Base-by-base conservation (phyloP, 768 basidiomycete species). In the Calocybe gangraenosa region DNA sequence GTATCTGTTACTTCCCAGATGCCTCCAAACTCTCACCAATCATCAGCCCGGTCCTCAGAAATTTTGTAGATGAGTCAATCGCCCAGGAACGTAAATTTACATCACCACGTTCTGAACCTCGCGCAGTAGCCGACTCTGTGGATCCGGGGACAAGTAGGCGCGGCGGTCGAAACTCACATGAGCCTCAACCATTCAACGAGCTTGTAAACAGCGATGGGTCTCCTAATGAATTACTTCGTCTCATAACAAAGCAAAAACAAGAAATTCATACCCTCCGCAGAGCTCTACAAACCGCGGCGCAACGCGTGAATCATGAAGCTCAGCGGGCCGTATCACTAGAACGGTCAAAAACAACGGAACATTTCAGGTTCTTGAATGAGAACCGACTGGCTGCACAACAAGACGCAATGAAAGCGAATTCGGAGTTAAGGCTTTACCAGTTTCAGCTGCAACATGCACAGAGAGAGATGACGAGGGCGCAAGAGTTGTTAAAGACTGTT, bases 391-490 rank as follows among this genome's bases (percentile, higher is more conserved):
- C 58, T 23, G 71, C 68, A 1, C 63, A 73, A 42, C 59, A 63
- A 37, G 65, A 69, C 18, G 70, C 68, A 2, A 41, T 57, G n/a
- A 63, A 60, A 21, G 65, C 66, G 7, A 55, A 49, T 1, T 63
- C 69, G 31, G 69, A 74, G 34, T 52, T 70, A 11, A 62, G 64
- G 21, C 40, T 73, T 32, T 67, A 68, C 40, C 62, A 69, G 25
- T 57, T 65, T 20, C 67, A 73, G 51, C 55, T 71, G n/a, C 61
- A 67, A 33, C 65, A 60, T 46, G 69, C 71, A 2, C 66, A 67
- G 45, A 64, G 67, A 44, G 80, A 85, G 57, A 77, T 84, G 35
- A 54, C 63, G 18, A 70, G 73, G 23, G 77, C 76, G 3, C 74
- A 79, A 53, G 69, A 73, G 4, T 65, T 74, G 3, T 57, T 81